phyloP scores from a whole-genome alignment of 129 eudicot species.

The Pulicaria dysenterica region DNA sequence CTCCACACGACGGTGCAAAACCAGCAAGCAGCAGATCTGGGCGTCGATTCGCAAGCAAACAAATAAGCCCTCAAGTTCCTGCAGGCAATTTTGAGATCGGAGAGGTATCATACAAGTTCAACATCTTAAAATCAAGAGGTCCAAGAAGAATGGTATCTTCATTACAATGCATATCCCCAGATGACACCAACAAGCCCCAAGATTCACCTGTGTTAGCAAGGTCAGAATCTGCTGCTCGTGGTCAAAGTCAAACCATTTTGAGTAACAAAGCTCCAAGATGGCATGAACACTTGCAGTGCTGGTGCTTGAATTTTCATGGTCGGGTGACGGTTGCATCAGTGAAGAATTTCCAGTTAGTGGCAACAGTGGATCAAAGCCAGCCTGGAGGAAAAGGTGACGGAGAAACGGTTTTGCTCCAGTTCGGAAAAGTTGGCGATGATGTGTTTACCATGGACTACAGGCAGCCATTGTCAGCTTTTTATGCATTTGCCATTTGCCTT shows the following conservation, averaged over 20 bases:
- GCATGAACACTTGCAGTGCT: slow-evolving; percentile 87
- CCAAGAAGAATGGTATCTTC: slow-evolving; percentile 87
- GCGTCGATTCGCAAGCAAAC: slow-evolving; percentile 79
- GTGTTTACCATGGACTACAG: slow-evolving; percentile 83
- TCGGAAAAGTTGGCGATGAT: slow-evolving; percentile 83
- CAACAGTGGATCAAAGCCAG: slow-evolving; percentile 69
- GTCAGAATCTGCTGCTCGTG: slow-evolving; percentile 27
- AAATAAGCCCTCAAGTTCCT: slow-evolving; percentile 85
- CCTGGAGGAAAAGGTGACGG: slow-evolving; percentile 78
- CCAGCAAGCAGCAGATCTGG: slow-evolving; percentile 61
- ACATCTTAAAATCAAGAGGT: slow-evolving; percentile 83
- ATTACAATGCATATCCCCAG: slow-evolving; percentile 43
- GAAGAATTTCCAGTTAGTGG: slow-evolving; percentile 84
- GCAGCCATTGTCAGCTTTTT: slow-evolving; percentile 81
- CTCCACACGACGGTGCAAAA: slow-evolving; percentile 77
- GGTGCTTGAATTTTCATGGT: slow-evolving; percentile 94
- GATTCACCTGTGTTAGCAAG: slow-evolving; percentile 14
- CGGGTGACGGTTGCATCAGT: slow-evolving; percentile 93
- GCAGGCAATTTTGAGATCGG: slow-evolving; percentile 78
- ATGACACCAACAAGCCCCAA: slow-evolving; percentile 12
- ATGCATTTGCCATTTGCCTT: slow-evolving; percentile 84
- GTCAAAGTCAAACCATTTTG: slow-evolving; percentile 42
- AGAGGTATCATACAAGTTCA: slow-evolving; percentile 72
- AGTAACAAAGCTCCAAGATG: slow-evolving; percentile 86
- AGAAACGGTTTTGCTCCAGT: slow-evolving; percentile 84